Evolutionary conservation across 257 asterid species (phyloP).

Genomic region (Oldenlandia corymbosa): DNA sequence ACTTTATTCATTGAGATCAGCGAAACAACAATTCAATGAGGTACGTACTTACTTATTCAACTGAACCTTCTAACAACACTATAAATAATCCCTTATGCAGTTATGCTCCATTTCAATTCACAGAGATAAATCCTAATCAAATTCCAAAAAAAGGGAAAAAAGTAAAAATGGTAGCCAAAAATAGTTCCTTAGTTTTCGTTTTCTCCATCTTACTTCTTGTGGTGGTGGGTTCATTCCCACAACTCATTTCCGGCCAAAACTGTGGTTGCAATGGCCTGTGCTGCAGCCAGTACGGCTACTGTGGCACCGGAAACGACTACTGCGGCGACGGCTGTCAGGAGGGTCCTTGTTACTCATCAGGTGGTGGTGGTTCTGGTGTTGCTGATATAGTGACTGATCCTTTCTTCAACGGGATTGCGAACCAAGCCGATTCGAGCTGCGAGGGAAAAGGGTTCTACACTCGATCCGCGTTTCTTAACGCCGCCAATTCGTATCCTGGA

Average conservation of each 20-base stretch:
- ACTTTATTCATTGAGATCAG: too few species aligned
- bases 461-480: constrained; percentile 34
- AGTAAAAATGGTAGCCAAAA: not conserved
- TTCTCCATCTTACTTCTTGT: constrained; percentile 1
- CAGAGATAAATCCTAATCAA: too few species aligned
- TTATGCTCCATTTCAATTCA: too few species aligned
- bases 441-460: constrained; percentile 24
- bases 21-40: too few species aligned
- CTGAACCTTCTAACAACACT: too few species aligned
- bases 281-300: constrained; percentile 38
- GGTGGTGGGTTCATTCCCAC: constrained; percentile 7
- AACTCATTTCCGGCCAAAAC: constrained; percentile 10
- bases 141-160: too few species aligned
- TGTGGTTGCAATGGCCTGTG: constrained; percentile 25
- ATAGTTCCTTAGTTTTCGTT: not conserved
- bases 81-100: too few species aligned
- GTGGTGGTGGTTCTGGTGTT: not conserved
- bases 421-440: constrained; percentile 9
- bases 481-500: constrained; percentile 24
- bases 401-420: constrained; percentile 15
- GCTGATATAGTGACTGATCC: constrained; percentile 12
- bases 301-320: constrained; percentile 31
- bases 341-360: constrained; percentile 28
- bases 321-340: constrained; percentile 47
- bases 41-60: too few species aligned